Conservation (phyloP, 257 asterid species). For the Nicotiana obtusifolia region DNA sequence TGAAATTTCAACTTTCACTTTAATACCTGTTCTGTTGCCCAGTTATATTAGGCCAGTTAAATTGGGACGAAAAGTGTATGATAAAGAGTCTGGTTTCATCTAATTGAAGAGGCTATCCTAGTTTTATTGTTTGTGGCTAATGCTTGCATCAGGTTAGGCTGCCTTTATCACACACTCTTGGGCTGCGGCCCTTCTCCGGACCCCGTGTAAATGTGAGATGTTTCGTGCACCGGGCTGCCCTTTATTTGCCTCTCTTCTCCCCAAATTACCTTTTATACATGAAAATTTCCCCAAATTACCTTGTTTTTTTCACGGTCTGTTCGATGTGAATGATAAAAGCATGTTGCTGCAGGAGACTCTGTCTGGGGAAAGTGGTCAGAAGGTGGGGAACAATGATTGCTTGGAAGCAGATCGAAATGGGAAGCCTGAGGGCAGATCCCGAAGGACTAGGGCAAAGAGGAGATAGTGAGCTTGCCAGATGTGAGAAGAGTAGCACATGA, state of each 20-base stretch:
- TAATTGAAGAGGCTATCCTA: not conserved
- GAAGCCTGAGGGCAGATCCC: constrained; percentile 1
- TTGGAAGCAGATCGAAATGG: constrained; percentile 23
- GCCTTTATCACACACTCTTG: too few species aligned
- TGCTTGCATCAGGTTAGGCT: too few species aligned
- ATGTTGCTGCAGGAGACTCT: constrained; percentile 32
- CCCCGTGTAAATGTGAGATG: too few species aligned
- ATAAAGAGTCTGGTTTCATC: not conserved
- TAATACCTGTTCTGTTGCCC: not conserved
- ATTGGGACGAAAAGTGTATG: not conserved
- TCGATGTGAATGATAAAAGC: not conserved
- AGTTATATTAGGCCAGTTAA: not conserved
- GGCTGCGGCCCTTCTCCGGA: too few species aligned
- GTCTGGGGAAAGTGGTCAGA: constrained; percentile 16
- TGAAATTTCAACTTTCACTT: not conserved
- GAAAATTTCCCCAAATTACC: too few species aligned
- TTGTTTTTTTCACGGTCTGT: not conserved
- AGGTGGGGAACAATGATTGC: constrained; percentile 24
- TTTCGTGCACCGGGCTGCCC: too few species aligned
- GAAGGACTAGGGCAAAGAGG: constrained; percentile 2
- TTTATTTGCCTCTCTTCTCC: not conserved
- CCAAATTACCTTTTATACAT: not conserved
- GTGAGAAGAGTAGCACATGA: not conserved
- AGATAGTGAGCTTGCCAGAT: not conserved
- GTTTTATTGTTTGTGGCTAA: not conserved